Evolutionary conservation across 306 rosid species (phyloP).

Genomic region (Alnus glutinosa): DNA sequence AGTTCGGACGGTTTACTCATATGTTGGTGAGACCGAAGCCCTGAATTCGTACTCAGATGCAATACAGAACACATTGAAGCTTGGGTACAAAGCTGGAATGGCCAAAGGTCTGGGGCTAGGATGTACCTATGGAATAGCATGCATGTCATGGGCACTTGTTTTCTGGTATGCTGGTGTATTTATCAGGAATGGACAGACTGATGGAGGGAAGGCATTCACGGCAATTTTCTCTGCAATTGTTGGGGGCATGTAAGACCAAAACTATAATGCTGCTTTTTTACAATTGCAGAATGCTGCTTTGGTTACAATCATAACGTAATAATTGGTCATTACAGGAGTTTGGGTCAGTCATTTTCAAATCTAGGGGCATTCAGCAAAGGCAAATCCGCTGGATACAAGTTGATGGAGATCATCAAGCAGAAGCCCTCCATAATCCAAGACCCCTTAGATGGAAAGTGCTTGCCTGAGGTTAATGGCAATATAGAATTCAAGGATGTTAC

Average conservation of each 20-base stretch:
- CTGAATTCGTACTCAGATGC: conserved; percentile 93
- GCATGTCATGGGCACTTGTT: conserved; percentile 99
- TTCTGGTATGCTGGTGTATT: conserved; percentile 99
- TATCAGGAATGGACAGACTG: conserved; percentile 89
- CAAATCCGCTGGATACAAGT: conserved; percentile 87
- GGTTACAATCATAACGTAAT: conserved; percentile 15
- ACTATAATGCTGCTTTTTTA: background rate
- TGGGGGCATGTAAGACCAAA: conserved; percentile 88
- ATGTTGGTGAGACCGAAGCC: conserved; percentile 95
- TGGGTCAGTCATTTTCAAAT: conserved; percentile 97
- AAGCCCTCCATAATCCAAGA: conserved; percentile 84
- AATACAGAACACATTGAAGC: conserved; percentile 87
- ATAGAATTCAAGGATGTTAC: conserved; percentile 86
- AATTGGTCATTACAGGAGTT: conserved; percentile 67
- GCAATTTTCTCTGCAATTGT: conserved; percentile 98
- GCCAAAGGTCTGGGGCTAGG: conserved; percentile 97
- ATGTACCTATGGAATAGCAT: conserved; percentile 98
- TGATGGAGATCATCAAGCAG: conserved; percentile 93
- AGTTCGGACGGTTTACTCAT: conserved; percentile 94
- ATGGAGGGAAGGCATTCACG: conserved; percentile 97
- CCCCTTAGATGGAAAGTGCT: conserved; percentile 63
- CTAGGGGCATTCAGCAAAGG: conserved; percentile 99
- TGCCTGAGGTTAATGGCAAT: conserved; percentile 71
- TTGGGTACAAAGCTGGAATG: conserved; percentile 98
- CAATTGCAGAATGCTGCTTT: background rate